These are phyloP conservation scores for Kodamaea kaohsiungensis DNA, from an alignment of 805 yeast genomes.

Conservation along the genomic window DNA sequence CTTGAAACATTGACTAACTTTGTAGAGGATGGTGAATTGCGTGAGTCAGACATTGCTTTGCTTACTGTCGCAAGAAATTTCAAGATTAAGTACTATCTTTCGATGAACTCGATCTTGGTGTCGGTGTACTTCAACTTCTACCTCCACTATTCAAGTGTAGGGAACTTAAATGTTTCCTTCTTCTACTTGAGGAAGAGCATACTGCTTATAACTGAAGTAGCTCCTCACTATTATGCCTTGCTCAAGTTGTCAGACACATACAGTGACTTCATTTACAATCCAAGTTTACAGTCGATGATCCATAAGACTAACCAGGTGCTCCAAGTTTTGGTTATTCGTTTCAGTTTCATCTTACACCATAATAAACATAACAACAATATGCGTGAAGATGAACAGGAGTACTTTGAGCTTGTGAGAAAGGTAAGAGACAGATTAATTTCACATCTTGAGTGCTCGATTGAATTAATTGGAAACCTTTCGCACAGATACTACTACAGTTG, in stretches of 20 bases:
- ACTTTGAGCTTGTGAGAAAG: constrained; percentile 10
- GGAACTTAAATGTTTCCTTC: constrained; percentile 8
- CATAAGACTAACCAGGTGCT: constrained; percentile 37
- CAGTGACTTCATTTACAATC: constrained; percentile 25
- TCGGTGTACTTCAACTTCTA: constrained; percentile 20
- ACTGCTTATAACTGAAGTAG: constrained; percentile 15
- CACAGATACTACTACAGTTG: constrained; percentile 47
- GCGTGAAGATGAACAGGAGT: constrained; percentile 19
- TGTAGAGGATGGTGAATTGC: constrained; percentile 1
- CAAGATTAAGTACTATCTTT: constrained; percentile 16
- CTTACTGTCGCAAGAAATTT: constrained; percentile 17
- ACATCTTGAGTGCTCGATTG: constrained; percentile 26
- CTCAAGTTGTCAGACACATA: constrained; percentile 17
- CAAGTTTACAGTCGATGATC: constrained; percentile 30
- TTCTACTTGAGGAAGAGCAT: constrained; percentile 12
- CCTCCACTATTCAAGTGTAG: constrained; percentile 12
- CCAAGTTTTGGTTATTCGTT: constrained; percentile 31
- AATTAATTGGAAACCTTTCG: constrained; percentile 40
- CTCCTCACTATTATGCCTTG: constrained; percentile 19
- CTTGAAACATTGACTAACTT: background rate
- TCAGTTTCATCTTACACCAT: constrained; percentile 29
- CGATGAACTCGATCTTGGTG: constrained; percentile 17
- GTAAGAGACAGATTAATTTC: constrained; percentile 22
- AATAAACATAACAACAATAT: constrained; percentile 25
- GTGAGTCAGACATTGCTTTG: constrained; percentile 10